phyloP scores from a whole-genome alignment of 352 stramenopile genomes.

The Pythium dissimile region DNA sequence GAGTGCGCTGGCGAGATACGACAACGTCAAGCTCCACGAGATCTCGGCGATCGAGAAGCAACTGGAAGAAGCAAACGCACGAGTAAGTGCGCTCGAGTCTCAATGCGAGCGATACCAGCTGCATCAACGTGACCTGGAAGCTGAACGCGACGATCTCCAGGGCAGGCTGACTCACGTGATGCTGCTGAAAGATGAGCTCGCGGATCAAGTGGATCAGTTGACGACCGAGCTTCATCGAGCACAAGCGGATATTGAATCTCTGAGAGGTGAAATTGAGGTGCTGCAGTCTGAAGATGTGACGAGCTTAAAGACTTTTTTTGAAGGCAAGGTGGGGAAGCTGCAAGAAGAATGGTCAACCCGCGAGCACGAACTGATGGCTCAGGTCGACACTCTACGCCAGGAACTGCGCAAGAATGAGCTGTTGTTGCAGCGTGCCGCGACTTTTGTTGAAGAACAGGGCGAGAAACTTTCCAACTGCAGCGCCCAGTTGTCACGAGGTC shows the following conservation, averaged over 20 bases:
- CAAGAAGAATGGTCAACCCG: conserved; percentile 40
- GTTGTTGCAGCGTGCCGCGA: conserved; percentile 15
- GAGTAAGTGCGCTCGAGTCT: conserved; percentile 31
- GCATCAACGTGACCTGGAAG: conserved; percentile 26
- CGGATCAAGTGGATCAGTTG: conserved; percentile 43
- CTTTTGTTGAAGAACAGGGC: not conserved
- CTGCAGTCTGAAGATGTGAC: conserved; percentile 63
- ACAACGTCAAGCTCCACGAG: conserved; percentile 44
- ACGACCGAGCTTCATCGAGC: conserved; percentile 20
- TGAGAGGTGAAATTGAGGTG: conserved; percentile 60
- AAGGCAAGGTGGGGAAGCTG: conserved; percentile 40
- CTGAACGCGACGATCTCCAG: conserved; percentile 33
- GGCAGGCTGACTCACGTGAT: conserved; percentile 34
- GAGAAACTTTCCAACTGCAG: not conserved
- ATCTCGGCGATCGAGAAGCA: conserved; percentile 32
- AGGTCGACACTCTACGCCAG: conserved; percentile 51
- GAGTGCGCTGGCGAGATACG: conserved; percentile 44
- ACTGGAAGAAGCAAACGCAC: conserved; percentile 24
- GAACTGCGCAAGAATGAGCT: conserved; percentile 38
- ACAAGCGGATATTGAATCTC: conserved; percentile 47
- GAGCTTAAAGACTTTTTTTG: conserved; percentile 41
- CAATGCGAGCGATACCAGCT: conserved; percentile 34
- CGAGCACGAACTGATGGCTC: conserved; percentile 39
- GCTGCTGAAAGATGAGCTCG: conserved; percentile 50
- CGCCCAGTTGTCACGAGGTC: not conserved